These are phyloP conservation scores for Trifolium pratense DNA, from an alignment of 306 rosid species.

Conservation along the genomic window DNA sequence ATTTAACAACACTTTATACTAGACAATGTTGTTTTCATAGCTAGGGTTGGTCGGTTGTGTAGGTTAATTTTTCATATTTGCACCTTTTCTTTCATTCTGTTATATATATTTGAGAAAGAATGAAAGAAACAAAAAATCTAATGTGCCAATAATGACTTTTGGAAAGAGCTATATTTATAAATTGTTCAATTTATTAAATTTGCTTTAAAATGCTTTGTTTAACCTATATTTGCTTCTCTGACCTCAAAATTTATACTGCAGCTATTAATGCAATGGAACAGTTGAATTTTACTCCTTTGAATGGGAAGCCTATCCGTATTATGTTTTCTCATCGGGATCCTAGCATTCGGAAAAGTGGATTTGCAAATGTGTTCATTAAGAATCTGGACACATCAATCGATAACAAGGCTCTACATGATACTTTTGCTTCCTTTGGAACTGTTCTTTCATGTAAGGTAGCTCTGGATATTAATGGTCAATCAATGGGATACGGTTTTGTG, in stretches of 20 bases:
- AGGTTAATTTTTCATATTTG: too few species aligned
- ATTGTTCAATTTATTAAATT: neutral
- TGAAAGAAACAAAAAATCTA: too few species aligned
- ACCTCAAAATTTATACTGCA: neutral
- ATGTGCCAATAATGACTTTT: too few species aligned
- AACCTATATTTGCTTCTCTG: neutral
- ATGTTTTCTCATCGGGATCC: slow-evolving; percentile 39
- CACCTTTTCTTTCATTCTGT: too few species aligned
- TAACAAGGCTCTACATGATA: slow-evolving; percentile 27
- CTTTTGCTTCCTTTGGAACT: slow-evolving; percentile 32
- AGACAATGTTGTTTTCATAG: too few species aligned
- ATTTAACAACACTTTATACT: too few species aligned
- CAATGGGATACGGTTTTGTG: slow-evolving; percentile 33
- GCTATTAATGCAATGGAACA: slow-evolving; percentile 28
- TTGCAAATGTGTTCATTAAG: slow-evolving; percentile 27
- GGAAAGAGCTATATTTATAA: too few species aligned
- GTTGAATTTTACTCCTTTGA: slow-evolving; percentile 15
- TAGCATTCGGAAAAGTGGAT: slow-evolving; percentile 25
- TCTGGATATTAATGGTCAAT: neutral
- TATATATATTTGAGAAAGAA: too few species aligned
- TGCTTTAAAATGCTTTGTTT: neutral
- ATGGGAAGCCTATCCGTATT: slow-evolving; percentile 24
- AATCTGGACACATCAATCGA: slow-evolving; percentile 11
- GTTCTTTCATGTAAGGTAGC: slow-evolving; percentile 29
- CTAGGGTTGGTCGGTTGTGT: too few species aligned